A percentile compares a stretch with the other conserved stretches of the same genome.
Conservation (phyloP, 2,329 filamentous ascomycete species). For the Fusarium sp. region DNA sequence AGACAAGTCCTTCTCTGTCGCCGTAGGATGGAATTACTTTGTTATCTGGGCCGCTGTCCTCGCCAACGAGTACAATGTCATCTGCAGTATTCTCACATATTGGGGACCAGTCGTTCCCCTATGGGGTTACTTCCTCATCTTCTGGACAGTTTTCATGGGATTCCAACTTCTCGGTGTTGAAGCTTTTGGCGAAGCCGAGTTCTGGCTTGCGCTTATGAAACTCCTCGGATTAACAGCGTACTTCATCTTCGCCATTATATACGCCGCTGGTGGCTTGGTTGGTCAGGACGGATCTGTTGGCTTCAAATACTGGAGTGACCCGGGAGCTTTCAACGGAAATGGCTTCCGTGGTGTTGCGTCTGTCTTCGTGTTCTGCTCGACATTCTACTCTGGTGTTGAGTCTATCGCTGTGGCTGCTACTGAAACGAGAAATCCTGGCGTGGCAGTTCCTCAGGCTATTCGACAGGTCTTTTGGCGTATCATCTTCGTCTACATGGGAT, state of each 20-base stretch:
- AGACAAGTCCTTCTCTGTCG: conserved; percentile 74
- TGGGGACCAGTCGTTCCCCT: conserved; percentile 70
- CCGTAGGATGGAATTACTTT: conserved; percentile 78
- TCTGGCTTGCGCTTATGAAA: conserved; percentile 81
- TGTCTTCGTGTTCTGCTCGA: conserved; percentile 76
- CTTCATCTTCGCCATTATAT: conserved; percentile 78
- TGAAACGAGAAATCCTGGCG: conserved; percentile 67
- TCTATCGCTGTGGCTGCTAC: conserved; percentile 71
- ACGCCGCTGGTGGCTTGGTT: conserved; percentile 73
- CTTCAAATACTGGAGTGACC: conserved; percentile 77
- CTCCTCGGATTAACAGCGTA: conserved; percentile 75
- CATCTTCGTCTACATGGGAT: conserved; percentile 73
- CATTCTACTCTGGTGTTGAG: conserved; percentile 76
- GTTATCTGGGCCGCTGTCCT: conserved; percentile 74
- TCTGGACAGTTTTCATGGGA: conserved; percentile 75
- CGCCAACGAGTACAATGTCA: conserved; percentile 77
- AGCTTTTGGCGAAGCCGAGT: conserved; percentile 82
- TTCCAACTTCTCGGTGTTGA: conserved; percentile 79
- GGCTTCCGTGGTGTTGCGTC: conserved; percentile 73
- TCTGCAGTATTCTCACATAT: conserved; percentile 72
- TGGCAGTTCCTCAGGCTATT: conserved; percentile 67
- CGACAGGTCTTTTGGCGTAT: conserved; percentile 71
- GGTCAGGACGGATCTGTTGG: conserved; percentile 69
- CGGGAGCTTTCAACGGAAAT: conserved; percentile 73
- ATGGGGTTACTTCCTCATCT: conserved; percentile 78